Evolutionary conservation across 2,329 filamentous ascomycete species (phyloP), one percentile per base, ranked within the genome.

Genomic region (Trichoderma koningiopsis): DNA sequence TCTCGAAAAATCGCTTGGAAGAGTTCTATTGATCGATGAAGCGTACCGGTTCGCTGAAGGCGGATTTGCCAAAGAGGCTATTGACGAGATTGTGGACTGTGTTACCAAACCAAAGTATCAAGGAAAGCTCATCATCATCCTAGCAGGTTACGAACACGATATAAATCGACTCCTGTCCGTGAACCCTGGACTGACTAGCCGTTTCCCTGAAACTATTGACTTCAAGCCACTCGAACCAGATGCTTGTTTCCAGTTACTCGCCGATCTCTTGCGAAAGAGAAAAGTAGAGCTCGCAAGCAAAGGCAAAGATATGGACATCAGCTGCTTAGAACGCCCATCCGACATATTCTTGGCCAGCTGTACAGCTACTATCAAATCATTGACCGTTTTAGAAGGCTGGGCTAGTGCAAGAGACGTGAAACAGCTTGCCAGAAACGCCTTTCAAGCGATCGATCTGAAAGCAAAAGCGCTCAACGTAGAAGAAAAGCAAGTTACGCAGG

Each of bases 11-110:
- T 87, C 86, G 0, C 81, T 92, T 0, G 91, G 91, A 0, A 87
- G 85, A 27, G 88, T 93, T 0, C 81, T 94, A 0, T 89, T 93
- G 70, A 85, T 94, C 8, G 91, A 93, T 68, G 90, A 93, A 75
- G 91, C 91, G 0, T 93, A 93, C 72, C 84, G 90, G 0, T 83
- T 93, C 0, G 72, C 72, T 0, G 84, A 86, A 0, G 87, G 87
- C 0, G 73, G 75, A 0, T 93, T 87, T 72, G 88, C 86, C 0
- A 84, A 85, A 56, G 85, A 87, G 70, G 85, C 86, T 0, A 77
- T 87, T 2, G 85, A 87, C 55, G 86, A 88, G 73, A 74, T 88
- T 0, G 83, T 87, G 0, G 83, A 86, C 70, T 82, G 78, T 0
- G 74, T 84, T 0, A 86, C 84, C 2, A 87, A 92, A 70, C 82